Conservation (phyloP, 768 basidiomycete species). For the Holtermannia corniformis region DNA sequence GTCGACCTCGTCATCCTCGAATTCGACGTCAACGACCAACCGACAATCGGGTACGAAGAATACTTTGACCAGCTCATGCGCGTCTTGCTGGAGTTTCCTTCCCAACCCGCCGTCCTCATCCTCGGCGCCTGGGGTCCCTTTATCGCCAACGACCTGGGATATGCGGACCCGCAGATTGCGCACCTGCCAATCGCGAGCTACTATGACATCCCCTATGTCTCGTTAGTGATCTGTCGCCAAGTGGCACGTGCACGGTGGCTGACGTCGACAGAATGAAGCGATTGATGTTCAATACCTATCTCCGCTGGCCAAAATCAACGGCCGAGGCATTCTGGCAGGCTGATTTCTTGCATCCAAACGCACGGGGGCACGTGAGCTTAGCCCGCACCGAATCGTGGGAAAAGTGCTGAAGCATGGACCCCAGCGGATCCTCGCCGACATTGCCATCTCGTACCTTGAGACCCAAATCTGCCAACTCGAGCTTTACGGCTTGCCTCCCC, state of each 20-base stretch:
- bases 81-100: slow-evolving; percentile 29
- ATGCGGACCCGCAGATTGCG: slow-evolving; percentile 37
- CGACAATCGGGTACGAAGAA: slow-evolving; percentile 26
- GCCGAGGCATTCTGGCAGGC: slow-evolving; percentile 28
- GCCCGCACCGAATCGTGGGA: neutral
- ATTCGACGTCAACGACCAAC: slow-evolving; percentile 40
- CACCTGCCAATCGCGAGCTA: slow-evolving; percentile 37
- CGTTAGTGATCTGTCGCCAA: slow-evolving; percentile 12
- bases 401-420: neutral
- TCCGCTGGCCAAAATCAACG: slow-evolving; percentile 29
- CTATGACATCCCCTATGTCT: slow-evolving; percentile 37
- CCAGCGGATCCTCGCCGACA: slow-evolving; percentile 35
- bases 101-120: slow-evolving; percentile 34
- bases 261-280: slow-evolving; percentile 25
- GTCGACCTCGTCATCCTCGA: slow-evolving; percentile 37
- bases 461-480: slow-evolving; percentile 30
- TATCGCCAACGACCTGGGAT: slow-evolving; percentile 35
- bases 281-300: slow-evolving; percentile 33
- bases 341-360: slow-evolving; percentile 37
- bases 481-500: slow-evolving; percentile 23
- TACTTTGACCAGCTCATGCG: slow-evolving; percentile 36
- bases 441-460: slow-evolving; percentile 33
- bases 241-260: neutral
- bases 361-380: slow-evolving; percentile 34
- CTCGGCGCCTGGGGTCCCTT: slow-evolving; percentile 36